phyloP scores from a whole-genome alignment of 441 rosid genomes.

The Kokia cookei region DNA sequence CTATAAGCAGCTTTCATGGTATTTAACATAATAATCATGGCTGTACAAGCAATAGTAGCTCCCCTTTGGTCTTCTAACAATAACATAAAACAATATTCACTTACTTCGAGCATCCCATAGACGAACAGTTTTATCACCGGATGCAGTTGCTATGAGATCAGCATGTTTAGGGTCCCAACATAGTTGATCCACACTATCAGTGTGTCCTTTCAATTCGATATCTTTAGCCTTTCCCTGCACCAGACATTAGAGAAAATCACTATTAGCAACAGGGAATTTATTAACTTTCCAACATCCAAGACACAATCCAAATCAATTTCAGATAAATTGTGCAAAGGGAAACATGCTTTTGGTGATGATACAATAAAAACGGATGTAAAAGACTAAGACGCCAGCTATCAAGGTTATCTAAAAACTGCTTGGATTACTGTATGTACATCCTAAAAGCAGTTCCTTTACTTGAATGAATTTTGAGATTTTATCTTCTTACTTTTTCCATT shows the following conservation, averaged over 20 bases:
- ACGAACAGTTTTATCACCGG: slow-evolving; percentile 95
- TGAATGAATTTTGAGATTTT: background rate
- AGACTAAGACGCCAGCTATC: background rate
- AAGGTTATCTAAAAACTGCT: background rate
- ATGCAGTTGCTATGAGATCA: slow-evolving; percentile 94
- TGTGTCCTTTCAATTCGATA: slow-evolving; percentile 86
- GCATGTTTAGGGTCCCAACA: slow-evolving; percentile 98
- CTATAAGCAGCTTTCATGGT: background rate
- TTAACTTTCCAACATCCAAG: background rate
- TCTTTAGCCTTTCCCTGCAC: slow-evolving; percentile 80
- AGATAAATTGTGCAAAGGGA: background rate
- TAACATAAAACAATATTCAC: slow-evolving; percentile 15
- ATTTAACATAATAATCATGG: background rate
- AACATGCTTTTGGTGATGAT: background rate
- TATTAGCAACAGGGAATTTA: background rate
- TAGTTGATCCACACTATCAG: slow-evolving; percentile 95
- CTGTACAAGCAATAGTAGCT: background rate
- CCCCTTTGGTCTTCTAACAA: background rate
- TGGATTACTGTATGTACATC: background rate
- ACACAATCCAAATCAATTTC: background rate
- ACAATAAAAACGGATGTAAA: background rate
- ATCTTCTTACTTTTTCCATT: background rate
- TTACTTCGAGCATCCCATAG: slow-evolving; percentile 96
- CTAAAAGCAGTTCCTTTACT: background rate
- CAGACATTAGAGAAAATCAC: slow-evolving; percentile 1